A percentile compares a stretch with the other conserved stretches of the same genome.
These are phyloP conservation scores for Prunus dulcis DNA, from an alignment of 306 rosid species.

Conservation along the genomic window DNA sequence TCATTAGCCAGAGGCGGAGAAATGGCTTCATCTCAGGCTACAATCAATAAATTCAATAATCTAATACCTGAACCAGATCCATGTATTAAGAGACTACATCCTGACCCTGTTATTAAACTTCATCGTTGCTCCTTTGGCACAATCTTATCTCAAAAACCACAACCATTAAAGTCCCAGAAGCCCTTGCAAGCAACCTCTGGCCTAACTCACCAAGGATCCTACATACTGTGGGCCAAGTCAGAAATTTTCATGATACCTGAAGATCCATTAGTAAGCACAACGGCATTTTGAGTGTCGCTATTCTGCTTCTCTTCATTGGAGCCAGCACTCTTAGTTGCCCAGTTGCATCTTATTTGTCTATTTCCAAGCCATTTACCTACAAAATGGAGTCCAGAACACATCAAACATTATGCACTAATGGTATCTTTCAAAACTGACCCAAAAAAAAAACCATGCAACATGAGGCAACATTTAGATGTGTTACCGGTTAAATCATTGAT, in stretches of 20 bases:
- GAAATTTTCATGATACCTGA: constrained; percentile 42
- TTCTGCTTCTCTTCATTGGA: constrained; percentile 55
- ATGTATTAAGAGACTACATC: background rate
- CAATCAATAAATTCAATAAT: background rate
- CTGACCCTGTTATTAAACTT: background rate
- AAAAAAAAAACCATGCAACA: background rate
- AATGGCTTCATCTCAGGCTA: background rate
- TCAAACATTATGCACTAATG: constrained; percentile 20
- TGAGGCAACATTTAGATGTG: background rate
- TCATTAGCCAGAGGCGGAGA: background rate
- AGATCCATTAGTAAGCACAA: constrained; percentile 63
- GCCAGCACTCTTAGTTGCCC: constrained; percentile 73
- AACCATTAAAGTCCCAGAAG: background rate
- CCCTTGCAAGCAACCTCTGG: background rate
- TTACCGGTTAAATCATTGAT: constrained; percentile 80
- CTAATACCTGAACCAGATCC: background rate
- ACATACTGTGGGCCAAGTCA: constrained; percentile 5
- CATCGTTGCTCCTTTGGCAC: background rate
- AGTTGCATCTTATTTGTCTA: constrained; percentile 80
- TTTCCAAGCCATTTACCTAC: constrained; percentile 89
- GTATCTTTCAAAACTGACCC: background rate
- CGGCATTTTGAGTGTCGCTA: constrained; percentile 54
- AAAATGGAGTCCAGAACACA: constrained; percentile 9
- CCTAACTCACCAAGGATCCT: background rate
- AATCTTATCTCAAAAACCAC: background rate